Evolutionary conservation across 371 early-diverging fungal genomes (phyloP).

Genomic region (Rhizopus arrhizus): DNA sequence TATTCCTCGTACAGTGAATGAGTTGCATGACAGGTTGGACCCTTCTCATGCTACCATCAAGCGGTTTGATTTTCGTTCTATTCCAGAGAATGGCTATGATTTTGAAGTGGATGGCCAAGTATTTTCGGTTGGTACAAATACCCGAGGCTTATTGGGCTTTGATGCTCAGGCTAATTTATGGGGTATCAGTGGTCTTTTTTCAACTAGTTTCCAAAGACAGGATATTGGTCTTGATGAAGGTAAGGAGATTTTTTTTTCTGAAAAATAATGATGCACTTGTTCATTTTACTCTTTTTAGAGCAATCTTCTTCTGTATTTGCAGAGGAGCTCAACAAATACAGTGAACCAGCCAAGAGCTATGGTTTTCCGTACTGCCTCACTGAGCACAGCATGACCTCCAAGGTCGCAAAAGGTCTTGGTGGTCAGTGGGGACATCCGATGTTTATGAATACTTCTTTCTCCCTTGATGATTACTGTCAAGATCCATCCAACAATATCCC

Average conservation of each 20-base stretch:
- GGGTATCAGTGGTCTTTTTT: conserved; percentile 38
- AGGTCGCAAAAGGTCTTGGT: conserved; percentile 28
- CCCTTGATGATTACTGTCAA: conserved; percentile 39
- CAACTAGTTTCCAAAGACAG: background rate
- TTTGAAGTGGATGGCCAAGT: conserved; percentile 42
- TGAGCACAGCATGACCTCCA: conserved; percentile 34
- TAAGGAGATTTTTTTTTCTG: background rate
- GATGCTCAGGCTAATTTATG: conserved; percentile 51
- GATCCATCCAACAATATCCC: conserved; percentile 24
- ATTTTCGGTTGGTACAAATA: conserved; percentile 42
- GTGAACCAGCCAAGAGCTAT: conserved; percentile 32
- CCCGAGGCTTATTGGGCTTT: conserved; percentile 40
- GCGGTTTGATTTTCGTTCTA: conserved; percentile 40
- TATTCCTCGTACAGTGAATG: conserved; percentile 34
- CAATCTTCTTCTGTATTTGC: conserved; percentile 31
- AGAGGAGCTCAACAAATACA: conserved; percentile 47
- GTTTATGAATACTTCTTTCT: conserved; percentile 36
- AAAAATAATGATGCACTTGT: background rate
- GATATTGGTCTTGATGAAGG: conserved; percentile 15
- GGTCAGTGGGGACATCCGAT: conserved; percentile 48
- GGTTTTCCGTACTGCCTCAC: conserved; percentile 52
- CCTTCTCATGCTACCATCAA: conserved; percentile 39
- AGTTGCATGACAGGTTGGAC: conserved; percentile 13
- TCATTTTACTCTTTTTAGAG: conserved; percentile 12
- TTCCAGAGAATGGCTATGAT: conserved; percentile 43